Conservation (phyloP, 163 green algal genomes). For the Volvox carteri region DNA sequence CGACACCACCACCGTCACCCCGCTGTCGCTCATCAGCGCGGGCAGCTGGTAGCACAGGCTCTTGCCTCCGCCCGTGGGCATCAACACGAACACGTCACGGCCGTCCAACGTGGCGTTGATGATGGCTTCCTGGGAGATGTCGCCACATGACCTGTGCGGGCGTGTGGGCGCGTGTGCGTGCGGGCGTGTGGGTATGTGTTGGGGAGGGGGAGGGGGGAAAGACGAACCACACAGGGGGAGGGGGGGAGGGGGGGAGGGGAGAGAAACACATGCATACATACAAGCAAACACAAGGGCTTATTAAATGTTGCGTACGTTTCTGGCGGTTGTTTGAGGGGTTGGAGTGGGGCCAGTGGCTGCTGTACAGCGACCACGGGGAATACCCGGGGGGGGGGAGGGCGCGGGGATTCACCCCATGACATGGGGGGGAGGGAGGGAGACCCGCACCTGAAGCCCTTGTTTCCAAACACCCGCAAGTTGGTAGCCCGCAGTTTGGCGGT, state of each 20-base stretch:
- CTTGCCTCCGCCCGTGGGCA: conserved; percentile 92
- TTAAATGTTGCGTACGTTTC: no score
- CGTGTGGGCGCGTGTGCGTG: neutral
- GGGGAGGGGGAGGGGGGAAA: neutral
- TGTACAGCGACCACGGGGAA: no score
- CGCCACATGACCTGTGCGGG: conserved; percentile 42
- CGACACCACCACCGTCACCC: conserved; percentile 94
- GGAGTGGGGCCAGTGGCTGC: no score
- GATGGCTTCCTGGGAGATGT: conserved; percentile 79
- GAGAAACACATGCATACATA: neutral
- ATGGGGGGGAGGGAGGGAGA: neutral
- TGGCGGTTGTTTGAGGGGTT: no score
- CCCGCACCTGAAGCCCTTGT: conserved; percentile 74
- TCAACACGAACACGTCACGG: conserved; percentile 94
- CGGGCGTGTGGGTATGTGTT: neutral
- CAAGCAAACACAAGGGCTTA: no score
- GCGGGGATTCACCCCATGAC: no score
- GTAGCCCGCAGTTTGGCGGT: conserved; percentile 62
- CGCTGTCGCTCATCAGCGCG: conserved; percentile 72
- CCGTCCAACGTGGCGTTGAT: conserved; percentile 90
- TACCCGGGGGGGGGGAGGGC: neutral
- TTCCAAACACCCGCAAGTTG: conserved; percentile 82
- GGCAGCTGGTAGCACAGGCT: conserved; percentile 87
- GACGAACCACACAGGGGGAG: neutral
- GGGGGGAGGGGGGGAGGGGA: neutral